Evolutionary conservation across 495 filamentous ascomycete genomes (phyloP), one percentile per base, ranked within the genome.

Genomic region (Xylaria cubensis): DNA sequence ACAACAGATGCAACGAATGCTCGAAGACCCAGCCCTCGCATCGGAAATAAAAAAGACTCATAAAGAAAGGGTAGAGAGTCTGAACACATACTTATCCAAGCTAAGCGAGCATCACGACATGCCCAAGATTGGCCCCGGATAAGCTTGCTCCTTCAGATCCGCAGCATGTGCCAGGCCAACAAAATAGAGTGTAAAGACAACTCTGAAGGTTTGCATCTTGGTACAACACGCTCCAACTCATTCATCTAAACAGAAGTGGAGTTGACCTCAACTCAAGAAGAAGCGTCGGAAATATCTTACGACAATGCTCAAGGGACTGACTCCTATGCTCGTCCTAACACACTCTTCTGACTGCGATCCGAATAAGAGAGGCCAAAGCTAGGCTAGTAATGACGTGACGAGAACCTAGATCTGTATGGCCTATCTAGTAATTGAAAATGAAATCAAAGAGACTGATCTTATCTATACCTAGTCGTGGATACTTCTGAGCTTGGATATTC

Each of bases 51-150:
- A 92, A 75, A 99, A 98, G 87, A 97, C 94, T 51, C 96, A 99
- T 78, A 99, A 98, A 81, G 91, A 99, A 86, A 90, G 93, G 2
- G 96, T 99, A 55, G 94, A 99, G 80, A 94, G 97, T 80, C 85
- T 98, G 73, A 99, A 99, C 80, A 92, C 93, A 77, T 97, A 97
- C 78, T 84, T 99, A 53, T 94, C 92, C 72, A 90, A 90, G 72
- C 82, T 99, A 78, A 97, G 93, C 82, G 96, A 99, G 82, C 96
- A 99, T 81, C 96, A 99, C 79, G 96, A 99, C 79, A 99, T 99
- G 95, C 92, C 91, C 69, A 92, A 91, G 83, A 93, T 93, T 72
- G 91, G 91, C 73, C 91, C 91, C 4, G 91, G 91, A 77, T 93
- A 85, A 86, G 10, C 10, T 39, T n/a, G 17, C 34, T n/a, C 42